Evolutionary conservation across 2,329 filamentous ascomycete genomes (phyloP).

Genomic region (Stemphylium lycopersici): DNA sequence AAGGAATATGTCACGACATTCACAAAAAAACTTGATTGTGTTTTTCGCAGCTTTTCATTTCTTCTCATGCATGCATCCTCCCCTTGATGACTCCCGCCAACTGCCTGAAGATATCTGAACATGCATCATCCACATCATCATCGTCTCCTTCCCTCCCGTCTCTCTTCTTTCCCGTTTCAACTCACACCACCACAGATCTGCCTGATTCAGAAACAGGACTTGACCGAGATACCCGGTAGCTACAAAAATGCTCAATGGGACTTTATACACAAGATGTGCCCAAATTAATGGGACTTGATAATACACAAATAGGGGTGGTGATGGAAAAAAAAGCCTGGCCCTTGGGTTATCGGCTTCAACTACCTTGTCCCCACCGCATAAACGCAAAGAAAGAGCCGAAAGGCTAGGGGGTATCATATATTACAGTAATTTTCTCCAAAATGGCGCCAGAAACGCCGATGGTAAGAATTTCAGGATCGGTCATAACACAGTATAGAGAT

Average conservation of each 20-base stretch:
- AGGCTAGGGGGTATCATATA: constrained; percentile 4
- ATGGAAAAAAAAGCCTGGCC: not conserved
- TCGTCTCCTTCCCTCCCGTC: not conserved
- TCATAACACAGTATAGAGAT: not conserved
- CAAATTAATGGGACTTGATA: constrained; percentile 1
- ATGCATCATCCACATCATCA: not conserved
- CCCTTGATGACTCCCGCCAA: not conserved
- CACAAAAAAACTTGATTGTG: too few species aligned
- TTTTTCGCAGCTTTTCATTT: too few species aligned
- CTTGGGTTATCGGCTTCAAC: not conserved
- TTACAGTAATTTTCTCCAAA: not conserved
- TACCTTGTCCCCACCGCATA: not conserved
- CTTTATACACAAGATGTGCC: not conserved
- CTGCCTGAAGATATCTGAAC: not conserved
- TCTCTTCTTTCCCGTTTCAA: not conserved
- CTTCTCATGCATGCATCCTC: too few species aligned
- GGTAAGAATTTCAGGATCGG: not conserved
- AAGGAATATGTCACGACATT: not conserved
- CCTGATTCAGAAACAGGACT: not conserved
- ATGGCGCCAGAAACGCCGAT: not conserved
- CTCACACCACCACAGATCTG: not conserved
- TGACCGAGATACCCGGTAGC: not conserved
- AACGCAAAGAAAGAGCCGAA: not conserved
- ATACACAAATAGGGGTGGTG: not conserved
- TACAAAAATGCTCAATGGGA: not conserved